Evolutionary conservation across 495 filamentous ascomycete species (phyloP).

Genomic region (Daldinia loculata): DNA sequence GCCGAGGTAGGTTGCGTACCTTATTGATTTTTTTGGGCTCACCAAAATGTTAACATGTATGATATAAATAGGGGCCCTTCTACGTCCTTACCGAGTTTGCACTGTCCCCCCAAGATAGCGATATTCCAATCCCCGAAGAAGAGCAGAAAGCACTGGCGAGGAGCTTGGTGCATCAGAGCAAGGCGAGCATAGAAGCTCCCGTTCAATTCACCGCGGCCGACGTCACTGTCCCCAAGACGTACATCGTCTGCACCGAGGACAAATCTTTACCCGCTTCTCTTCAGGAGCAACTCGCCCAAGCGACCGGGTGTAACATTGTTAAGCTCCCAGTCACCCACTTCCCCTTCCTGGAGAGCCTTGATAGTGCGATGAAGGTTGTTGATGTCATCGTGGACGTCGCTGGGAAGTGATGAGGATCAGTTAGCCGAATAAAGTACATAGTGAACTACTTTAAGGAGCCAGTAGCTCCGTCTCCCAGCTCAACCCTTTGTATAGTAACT

Average conservation of each 20-base stretch:
- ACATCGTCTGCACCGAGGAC: conserved; percentile 38
- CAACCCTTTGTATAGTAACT: conserved; percentile 17
- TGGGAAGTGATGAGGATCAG: conserved; percentile 12
- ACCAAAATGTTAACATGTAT: background rate
- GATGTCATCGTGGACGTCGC: conserved; percentile 32
- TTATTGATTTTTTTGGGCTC: background rate
- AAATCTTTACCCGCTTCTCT: conserved; percentile 22
- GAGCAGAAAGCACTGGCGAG: conserved; percentile 8
- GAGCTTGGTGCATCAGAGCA: conserved; percentile 38
- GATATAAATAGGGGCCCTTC: conserved; percentile 25
- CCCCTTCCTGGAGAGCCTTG: conserved; percentile 34
- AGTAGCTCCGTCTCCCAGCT: conserved; percentile 11
- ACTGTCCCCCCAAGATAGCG: background rate
- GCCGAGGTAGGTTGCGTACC: conserved; percentile 21
- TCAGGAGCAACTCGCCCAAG: conserved; percentile 23
- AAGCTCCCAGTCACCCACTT: conserved; percentile 28
- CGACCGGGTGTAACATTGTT: conserved; percentile 19
- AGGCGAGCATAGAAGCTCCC: conserved; percentile 22
- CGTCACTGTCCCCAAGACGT: conserved; percentile 39
- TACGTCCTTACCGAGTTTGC: conserved; percentile 33
- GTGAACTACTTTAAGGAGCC: background rate
- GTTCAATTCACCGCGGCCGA: conserved; percentile 32
- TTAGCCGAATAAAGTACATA: background rate
- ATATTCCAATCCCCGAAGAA: conserved; percentile 8
- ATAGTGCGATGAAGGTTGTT: conserved; percentile 20